Percentiles rank a stretch among this genome's conserved stretches.
These are phyloP conservation scores for Cystobasidium onofrii DNA, from an alignment of 768 basidiomycete species.

Conservation along the genomic window DNA sequence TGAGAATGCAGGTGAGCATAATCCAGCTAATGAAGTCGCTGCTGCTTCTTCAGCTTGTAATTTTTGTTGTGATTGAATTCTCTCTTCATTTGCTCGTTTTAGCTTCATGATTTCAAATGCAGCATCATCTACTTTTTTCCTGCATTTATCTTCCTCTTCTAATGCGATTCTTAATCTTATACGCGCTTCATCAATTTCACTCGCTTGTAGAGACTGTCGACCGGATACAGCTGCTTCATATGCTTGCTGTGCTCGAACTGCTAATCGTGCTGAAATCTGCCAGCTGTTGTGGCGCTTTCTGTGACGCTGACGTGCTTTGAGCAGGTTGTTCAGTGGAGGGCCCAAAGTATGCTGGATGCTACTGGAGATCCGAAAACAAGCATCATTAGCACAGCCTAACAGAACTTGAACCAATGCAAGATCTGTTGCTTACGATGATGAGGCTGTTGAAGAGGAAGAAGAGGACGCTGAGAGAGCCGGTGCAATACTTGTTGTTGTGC, in stretches of 20 bases:
- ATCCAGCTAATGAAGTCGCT: background rate
- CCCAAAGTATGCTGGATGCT: background rate
- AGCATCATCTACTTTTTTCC: slow-evolving; percentile 14
- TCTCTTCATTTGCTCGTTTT: background rate
- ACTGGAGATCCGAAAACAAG: background rate
- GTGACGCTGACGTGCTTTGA: slow-evolving; percentile 6
- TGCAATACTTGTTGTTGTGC: background rate
- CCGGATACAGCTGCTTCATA: slow-evolving; percentile 3
- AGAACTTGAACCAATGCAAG: background rate
- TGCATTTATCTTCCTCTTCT: slow-evolving; percentile 12
- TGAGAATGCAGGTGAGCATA: background rate
- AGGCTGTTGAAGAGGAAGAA: background rate
- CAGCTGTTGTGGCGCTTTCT: slow-evolving; percentile 28
- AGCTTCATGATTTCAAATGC: slow-evolving; percentile 1
- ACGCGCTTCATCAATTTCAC: background rate
- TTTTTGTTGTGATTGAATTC: background rate
- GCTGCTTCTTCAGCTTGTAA: background rate
- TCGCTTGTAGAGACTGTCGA: background rate
- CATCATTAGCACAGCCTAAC: too few species aligned
- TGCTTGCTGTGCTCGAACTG: slow-evolving; percentile 7
- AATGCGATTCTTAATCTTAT: slow-evolving; percentile 21
- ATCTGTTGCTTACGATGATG: background rate
- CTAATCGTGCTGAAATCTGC: slow-evolving; percentile 14
- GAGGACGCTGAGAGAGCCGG: slow-evolving; percentile 6
- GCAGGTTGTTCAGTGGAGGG: background rate